Evolutionary conservation across 129 eudicot genomes (phyloP).

Genomic region (Chrysanthemum makinoi): DNA sequence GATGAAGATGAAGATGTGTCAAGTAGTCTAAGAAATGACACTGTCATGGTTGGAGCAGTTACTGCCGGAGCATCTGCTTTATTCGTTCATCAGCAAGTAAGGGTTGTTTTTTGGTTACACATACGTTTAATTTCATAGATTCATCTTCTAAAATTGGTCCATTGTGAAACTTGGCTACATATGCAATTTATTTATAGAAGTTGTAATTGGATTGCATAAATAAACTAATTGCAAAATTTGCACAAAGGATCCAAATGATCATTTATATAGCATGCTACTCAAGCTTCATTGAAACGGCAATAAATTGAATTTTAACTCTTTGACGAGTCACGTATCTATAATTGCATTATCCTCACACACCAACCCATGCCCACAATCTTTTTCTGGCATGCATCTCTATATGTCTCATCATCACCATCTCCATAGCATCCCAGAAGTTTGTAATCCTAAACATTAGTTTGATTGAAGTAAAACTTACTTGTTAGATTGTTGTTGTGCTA

Average conservation of each 20-base stretch:
- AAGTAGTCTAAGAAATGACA: conserved; percentile 28
- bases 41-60: conserved; percentile 80
- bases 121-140: neutral
- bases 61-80: conserved; percentile 98
- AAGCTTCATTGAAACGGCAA: conserved; percentile 12
- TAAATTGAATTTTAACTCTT: neutral
- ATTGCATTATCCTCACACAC: conserved; percentile 20
- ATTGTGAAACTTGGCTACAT: conserved; percentile 4
- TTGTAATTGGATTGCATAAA: conserved; percentile 13
- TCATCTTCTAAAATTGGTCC: conserved; percentile 13
- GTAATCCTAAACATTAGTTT: neutral
- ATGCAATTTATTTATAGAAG: conserved; percentile 7
- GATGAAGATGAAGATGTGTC: conserved; percentile 28
- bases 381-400: conserved; percentile 17
- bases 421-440: conserved; percentile 3
- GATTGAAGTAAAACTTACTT: conserved; percentile 8
- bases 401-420: conserved; percentile 10
- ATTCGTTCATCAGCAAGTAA: conserved; percentile 66
- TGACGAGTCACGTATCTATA: conserved; percentile 5
- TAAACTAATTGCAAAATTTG: conserved; percentile 18
- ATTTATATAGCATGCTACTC: conserved; percentile 4
- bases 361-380: conserved; percentile 11
- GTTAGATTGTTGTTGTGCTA: conserved; percentile 15
- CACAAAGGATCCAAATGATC: neutral
- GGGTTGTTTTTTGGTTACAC: conserved; percentile 11